Conservation (phyloP, 2,329 filamentous ascomycete species). For the Alternaria brassicae region DNA sequence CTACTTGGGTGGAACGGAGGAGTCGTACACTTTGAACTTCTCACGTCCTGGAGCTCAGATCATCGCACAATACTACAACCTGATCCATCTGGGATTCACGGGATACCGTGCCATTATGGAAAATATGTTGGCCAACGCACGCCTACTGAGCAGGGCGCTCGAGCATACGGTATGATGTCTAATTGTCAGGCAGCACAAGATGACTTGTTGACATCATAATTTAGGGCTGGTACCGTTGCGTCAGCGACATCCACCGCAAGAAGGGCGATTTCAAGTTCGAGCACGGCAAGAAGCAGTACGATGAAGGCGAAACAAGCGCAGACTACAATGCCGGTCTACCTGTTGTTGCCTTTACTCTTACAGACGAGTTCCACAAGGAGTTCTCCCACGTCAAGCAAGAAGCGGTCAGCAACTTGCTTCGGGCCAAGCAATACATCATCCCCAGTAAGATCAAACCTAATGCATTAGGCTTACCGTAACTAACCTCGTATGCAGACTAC, state of each 20-base stretch:
- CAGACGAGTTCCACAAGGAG: constrained; percentile 63
- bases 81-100: constrained; percentile 72
- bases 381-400: constrained; percentile 71
- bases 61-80: constrained; percentile 76
- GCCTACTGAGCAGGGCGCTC: constrained; percentile 67
- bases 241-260: constrained; percentile 70
- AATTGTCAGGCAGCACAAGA: neutral
- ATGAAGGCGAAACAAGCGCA: constrained; percentile 59
- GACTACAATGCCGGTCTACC: constrained; percentile 71
- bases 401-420: constrained; percentile 66
- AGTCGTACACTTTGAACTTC: constrained; percentile 76
- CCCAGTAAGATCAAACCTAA: constrained; percentile 58
- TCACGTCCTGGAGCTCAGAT: constrained; percentile 73
- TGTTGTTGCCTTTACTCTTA: constrained; percentile 71
- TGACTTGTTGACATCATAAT: neutral
- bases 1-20: constrained; percentile 75
- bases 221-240: constrained; percentile 63
- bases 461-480: constrained; percentile 4
- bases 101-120: constrained; percentile 70
- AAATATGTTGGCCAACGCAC: constrained; percentile 70
- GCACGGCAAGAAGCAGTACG: constrained; percentile 53
- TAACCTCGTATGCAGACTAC: constrained; percentile 59
- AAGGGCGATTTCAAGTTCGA: constrained; percentile 56
- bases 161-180: constrained; percentile 59
- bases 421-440: constrained; percentile 74